phyloP scores from a whole-genome alignment of 108 stramenopile species.

The Fragilariopsis cylindrus region DNA sequence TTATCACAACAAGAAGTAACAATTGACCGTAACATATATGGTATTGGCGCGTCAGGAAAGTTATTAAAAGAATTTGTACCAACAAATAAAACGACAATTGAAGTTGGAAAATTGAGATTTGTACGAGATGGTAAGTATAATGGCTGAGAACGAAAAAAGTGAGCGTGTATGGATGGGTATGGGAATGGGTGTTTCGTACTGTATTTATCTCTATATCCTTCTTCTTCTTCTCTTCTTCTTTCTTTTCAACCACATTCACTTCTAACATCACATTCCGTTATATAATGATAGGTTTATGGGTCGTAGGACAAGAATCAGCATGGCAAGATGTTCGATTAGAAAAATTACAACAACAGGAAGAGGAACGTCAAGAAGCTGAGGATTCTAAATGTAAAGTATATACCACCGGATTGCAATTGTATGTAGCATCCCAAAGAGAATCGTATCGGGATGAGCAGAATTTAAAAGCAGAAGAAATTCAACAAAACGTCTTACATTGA shows the following conservation, averaged over 20 bases:
- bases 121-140: slow-evolving; percentile 57
- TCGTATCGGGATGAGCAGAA: slow-evolving; percentile 23
- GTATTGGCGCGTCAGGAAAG: slow-evolving; percentile 62
- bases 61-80: slow-evolving; percentile 54
- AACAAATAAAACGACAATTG: slow-evolving; percentile 54
- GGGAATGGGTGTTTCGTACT: too few relatives aligned
- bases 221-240: too few relatives aligned
- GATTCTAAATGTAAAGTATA: slow-evolving; percentile 11
- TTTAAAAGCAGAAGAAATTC: not conserved
- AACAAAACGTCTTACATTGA: not conserved
- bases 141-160: too few relatives aligned
- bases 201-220: too few relatives aligned
- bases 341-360: slow-evolving; percentile 18
- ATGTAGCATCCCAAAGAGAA: slow-evolving; percentile 24
- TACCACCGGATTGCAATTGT: slow-evolving; percentile 39
- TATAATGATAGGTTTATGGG: slow-evolving; percentile 46
- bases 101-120: slow-evolving; percentile 76
- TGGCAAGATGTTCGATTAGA: slow-evolving; percentile 64
- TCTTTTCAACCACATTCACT: too few relatives aligned
- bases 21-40: slow-evolving; percentile 65
- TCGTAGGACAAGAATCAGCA: slow-evolving; percentile 82
- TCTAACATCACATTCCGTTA: too few relatives aligned
- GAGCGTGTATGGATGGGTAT: too few relatives aligned
- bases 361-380: slow-evolving; percentile 17
- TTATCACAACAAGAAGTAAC: slow-evolving; percentile 54